Evolutionary conservation across 2,329 filamentous ascomycete genomes (phyloP).

Genomic region (Apiospora saccharicola): DNA sequence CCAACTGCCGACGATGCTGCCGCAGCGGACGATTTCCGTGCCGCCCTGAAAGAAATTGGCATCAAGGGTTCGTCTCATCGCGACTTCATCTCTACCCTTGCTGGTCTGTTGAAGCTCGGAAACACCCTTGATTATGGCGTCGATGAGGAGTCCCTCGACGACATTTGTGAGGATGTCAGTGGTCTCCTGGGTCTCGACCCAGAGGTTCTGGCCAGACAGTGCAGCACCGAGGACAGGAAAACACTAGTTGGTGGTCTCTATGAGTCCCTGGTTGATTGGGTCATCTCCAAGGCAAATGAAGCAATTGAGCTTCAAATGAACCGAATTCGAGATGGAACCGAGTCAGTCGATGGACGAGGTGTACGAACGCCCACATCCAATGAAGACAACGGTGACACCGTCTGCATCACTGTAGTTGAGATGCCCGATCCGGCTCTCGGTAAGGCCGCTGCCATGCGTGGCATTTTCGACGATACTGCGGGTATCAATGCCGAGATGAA

Average conservation of each 20-base stretch:
- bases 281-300: slow-evolving; percentile 86
- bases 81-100: slow-evolving; percentile 84
- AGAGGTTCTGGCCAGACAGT: slow-evolving; percentile 79
- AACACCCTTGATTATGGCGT: slow-evolving; percentile 86
- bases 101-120: slow-evolving; percentile 88
- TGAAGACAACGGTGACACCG: slow-evolving; percentile 81
- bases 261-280: slow-evolving; percentile 94
- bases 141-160: slow-evolving; percentile 84
- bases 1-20: slow-evolving; percentile 93
- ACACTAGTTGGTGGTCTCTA: slow-evolving; percentile 87
- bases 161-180: slow-evolving; percentile 89
- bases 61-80: slow-evolving; percentile 87
- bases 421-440: slow-evolving; percentile 81
- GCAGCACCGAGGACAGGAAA: slow-evolving; percentile 83
- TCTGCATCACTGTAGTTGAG: slow-evolving; percentile 88
- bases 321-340: slow-evolving; percentile 69
- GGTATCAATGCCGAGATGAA: slow-evolving; percentile 99
- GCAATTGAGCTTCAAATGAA: slow-evolving; percentile 81
- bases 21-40: slow-evolving; percentile 89
- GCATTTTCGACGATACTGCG: slow-evolving; percentile 88
- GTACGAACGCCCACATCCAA: slow-evolving; percentile 70
- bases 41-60: slow-evolving; percentile 87
- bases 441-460: slow-evolving; percentile 87
- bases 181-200: slow-evolving; percentile 87
- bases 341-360: slow-evolving; percentile 70